Percentiles rank a stretch among this genome's conserved stretches.
Conservation (phyloP, 306 rosid species). For the Lagenaria siceraria region DNA sequence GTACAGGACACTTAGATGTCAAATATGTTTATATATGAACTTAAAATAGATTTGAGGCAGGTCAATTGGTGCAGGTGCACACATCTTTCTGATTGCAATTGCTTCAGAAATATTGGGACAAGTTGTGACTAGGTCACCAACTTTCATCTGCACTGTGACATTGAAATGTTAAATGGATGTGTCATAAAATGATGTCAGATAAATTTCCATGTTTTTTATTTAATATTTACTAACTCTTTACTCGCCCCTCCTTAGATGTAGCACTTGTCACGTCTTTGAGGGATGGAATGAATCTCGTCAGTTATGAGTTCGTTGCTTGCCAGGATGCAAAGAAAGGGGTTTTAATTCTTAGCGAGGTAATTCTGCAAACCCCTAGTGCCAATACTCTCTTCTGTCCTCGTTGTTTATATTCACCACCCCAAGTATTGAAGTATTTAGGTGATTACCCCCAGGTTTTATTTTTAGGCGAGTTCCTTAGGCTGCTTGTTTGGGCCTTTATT, state of each 20-base stretch:
- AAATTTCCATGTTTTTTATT: neutral
- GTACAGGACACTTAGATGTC: neutral
- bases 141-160: neutral
- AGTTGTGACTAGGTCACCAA: neutral
- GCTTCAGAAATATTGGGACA: neutral
- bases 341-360: slow-evolving; percentile 80
- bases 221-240: slow-evolving; percentile 1
- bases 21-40: neutral
- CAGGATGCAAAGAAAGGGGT: slow-evolving; percentile 78
- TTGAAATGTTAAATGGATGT: neutral
- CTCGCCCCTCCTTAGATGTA: slow-evolving; percentile 38
- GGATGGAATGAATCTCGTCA: slow-evolving; percentile 92
- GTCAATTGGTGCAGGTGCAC: neutral
- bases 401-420: neutral
- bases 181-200: neutral
- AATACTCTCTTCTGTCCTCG: slow-evolving; percentile 7
- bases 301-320: slow-evolving; percentile 88
- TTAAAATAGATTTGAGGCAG: neutral
- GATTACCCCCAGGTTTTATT: neutral
- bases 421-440: no score
- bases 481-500: neutral
- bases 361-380: neutral
- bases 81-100: neutral
- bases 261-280: slow-evolving; percentile 76
- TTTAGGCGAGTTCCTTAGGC: neutral